A percentile compares a stretch with the other conserved stretches of the same genome.
Evolutionary conservation across 257 asterid species (phyloP).

Genomic region (Primulina huaijiensis): DNA sequence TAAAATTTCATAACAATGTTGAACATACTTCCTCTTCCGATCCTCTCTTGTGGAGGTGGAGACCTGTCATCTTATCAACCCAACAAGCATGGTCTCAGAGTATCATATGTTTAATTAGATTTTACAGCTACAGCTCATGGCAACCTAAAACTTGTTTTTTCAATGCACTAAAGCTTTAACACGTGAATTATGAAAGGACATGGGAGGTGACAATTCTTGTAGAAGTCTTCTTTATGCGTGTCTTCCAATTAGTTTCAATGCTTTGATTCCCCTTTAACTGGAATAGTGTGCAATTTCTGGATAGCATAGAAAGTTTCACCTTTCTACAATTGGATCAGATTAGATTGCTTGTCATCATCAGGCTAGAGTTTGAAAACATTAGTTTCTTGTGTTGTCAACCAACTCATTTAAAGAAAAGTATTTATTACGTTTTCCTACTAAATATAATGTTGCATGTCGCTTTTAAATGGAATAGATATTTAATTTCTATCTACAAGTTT

Average conservation of each 20-base stretch:
- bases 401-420: neutral
- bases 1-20: neutral
- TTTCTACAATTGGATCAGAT: neutral
- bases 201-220: neutral
- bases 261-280: neutral
- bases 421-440: neutral
- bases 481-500: neutral
- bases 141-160: neutral
- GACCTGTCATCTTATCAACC: neutral
- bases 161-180: neutral
- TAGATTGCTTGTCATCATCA: neutral
- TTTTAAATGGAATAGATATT: neutral
- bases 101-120: neutral
- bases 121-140: neutral
- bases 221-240: neutral
- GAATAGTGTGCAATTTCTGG: neutral
- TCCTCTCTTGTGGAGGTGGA: conserved; percentile 3
- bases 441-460: neutral
- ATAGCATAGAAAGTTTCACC: neutral
- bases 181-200: neutral
- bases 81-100: neutral
- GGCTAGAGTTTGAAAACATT: neutral
- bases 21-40: neutral
- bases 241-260: neutral
- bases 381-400: no score